phyloP scores from a whole-genome alignment of 1,139 yeast species.

The Magnusiomyces tetraspermus region DNA sequence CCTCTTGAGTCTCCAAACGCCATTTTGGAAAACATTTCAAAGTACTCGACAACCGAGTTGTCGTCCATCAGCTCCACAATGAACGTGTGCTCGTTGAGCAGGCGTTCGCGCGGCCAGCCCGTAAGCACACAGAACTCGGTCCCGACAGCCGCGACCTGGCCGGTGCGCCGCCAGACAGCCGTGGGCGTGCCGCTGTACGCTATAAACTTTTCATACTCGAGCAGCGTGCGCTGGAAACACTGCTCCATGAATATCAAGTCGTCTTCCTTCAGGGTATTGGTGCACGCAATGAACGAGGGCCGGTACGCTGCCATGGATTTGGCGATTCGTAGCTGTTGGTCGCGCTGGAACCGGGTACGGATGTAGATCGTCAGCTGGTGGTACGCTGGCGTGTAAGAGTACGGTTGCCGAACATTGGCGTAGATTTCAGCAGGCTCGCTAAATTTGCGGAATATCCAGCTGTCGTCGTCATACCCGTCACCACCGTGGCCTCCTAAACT shows the following conservation, averaged over 20 bases:
- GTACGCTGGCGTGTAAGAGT: constrained; percentile 82
- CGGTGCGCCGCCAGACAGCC: constrained; percentile 88
- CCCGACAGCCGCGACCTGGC: constrained; percentile 88
- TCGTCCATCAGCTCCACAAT: constrained; percentile 88
- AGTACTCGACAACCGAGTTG: constrained; percentile 74
- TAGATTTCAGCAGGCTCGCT: constrained; percentile 26
- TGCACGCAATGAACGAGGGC: constrained; percentile 88
- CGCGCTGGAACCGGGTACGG: constrained; percentile 58
- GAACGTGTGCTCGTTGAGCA: constrained; percentile 48
- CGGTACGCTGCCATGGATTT: constrained; percentile 82
- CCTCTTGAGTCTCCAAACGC: constrained; percentile 93
- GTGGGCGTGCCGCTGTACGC: constrained; percentile 87
- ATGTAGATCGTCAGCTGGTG: constrained; percentile 73
- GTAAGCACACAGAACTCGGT: constrained; percentile 82
- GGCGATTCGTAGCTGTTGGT: constrained; percentile 72
- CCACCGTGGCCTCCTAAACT: neutral
- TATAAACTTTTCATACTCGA: constrained; percentile 78
- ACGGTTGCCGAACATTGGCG: constrained; percentile 42
- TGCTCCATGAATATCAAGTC: constrained; percentile 92
- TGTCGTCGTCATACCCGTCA: neutral
- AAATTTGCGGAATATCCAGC: constrained; percentile 8
- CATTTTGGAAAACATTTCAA: constrained; percentile 70
- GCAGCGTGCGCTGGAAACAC: constrained; percentile 79
- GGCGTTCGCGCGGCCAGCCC: constrained; percentile 71
- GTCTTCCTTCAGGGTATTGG: constrained; percentile 77